phyloP scores from a whole-genome alignment of 495 filamentous ascomycete species.

The Saxispiralis lemnorum region DNA sequence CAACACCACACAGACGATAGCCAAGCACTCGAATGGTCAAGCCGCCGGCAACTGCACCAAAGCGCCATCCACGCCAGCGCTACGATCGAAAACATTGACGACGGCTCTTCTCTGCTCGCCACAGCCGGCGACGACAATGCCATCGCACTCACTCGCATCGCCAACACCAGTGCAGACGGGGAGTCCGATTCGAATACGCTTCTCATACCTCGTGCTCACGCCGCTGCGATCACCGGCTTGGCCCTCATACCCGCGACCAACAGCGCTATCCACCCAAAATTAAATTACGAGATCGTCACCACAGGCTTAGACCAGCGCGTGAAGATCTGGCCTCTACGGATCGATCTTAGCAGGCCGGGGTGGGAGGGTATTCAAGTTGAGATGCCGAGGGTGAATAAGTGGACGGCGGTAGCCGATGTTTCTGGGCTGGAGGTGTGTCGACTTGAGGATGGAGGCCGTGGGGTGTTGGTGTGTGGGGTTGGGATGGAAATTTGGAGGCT shows the following conservation, averaged over 20 bases:
- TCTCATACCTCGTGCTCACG: slow-evolving; percentile 56
- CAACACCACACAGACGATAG: neutral
- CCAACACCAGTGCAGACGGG: neutral
- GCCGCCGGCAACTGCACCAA: slow-evolving; percentile 39
- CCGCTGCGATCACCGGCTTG: slow-evolving; percentile 58
- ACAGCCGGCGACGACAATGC: slow-evolving; percentile 78
- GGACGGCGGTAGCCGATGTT: slow-evolving; percentile 50
- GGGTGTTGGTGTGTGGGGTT: slow-evolving; percentile 35
- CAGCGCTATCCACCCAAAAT: neutral
- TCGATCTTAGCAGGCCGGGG: slow-evolving; percentile 22
- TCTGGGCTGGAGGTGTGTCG: slow-evolving; percentile 29
- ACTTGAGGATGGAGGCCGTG: slow-evolving; percentile 1
- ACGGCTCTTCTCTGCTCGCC: slow-evolving; percentile 33
- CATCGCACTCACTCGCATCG: slow-evolving; percentile 35
- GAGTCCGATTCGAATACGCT: slow-evolving; percentile 21
- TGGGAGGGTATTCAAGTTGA: slow-evolving; percentile 26
- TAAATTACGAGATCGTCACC: slow-evolving; percentile 30
- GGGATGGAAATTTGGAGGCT: slow-evolving; percentile 34
- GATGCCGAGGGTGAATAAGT: slow-evolving; percentile 31
- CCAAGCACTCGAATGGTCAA: slow-evolving; percentile 3
- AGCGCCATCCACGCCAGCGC: slow-evolving; percentile 51
- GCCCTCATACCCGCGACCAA: slow-evolving; percentile 26
- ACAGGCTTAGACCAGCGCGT: slow-evolving; percentile 68
- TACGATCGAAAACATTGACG: slow-evolving; percentile 14
- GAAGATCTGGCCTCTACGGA: slow-evolving; percentile 45